Evolutionary conservation across 257 asterid species (phyloP).

Genomic region (Plantago major): DNA sequence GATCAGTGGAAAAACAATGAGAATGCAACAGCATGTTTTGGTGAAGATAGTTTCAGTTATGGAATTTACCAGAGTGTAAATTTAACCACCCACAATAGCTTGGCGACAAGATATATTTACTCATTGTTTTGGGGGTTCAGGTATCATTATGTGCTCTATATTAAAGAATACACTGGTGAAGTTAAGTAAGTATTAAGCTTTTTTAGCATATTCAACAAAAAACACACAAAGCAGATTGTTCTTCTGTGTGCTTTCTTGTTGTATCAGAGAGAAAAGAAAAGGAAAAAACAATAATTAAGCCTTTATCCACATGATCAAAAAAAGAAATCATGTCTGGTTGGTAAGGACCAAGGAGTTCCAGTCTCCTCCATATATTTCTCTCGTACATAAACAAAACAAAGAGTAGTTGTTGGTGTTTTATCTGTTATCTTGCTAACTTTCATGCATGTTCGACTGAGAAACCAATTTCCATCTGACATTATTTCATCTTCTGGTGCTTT

Average conservation of each 20-base stretch:
- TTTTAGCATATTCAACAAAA: no score
- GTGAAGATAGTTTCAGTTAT: slow-evolving; percentile 38
- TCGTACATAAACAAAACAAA: no score
- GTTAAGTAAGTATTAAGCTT: no score
- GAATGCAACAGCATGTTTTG: slow-evolving; percentile 64
- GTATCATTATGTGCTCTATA: slow-evolving; percentile 30
- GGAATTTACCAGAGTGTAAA: slow-evolving; percentile 64
- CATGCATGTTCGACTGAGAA: neutral
- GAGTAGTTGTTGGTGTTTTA: neutral
- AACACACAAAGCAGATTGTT: no score
- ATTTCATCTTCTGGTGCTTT: slow-evolving; percentile 18
- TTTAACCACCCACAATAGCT: slow-evolving; percentile 41
- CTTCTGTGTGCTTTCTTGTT: no score
- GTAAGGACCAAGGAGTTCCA: no score
- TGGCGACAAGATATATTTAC: slow-evolving; percentile 61
- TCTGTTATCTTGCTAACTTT: neutral
- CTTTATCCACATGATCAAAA: no score
- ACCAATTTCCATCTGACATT: slow-evolving; percentile 9
- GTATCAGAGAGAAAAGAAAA: no score
- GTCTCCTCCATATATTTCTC: no score
- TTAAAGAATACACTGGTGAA: neutral
- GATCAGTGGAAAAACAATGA: slow-evolving; percentile 42
- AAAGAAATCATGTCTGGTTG: no score
- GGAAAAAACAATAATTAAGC: no score
- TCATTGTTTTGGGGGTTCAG: slow-evolving; percentile 99